Evolutionary conservation across 2,329 filamentous ascomycete species (phyloP).

Genomic region (Arthrobotrys conoides): DNA sequence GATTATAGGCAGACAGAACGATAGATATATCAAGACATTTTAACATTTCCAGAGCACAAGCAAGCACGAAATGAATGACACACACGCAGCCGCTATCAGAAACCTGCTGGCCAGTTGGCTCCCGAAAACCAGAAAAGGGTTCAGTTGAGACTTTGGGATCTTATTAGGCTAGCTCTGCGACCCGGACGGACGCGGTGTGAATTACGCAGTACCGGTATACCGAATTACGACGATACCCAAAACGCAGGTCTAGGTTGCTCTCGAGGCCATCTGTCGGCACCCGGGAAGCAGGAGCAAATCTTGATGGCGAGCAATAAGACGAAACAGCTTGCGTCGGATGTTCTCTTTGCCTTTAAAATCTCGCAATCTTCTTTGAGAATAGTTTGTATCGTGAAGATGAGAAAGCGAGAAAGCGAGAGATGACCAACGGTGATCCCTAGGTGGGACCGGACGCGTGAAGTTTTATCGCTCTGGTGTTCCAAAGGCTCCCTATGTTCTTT

Average conservation of each 20-base stretch:
- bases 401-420: slow-evolving; percentile 26
- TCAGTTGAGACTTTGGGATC: slow-evolving; percentile 6
- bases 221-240: slow-evolving; percentile 61
- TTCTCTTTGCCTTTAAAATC: slow-evolving; percentile 24
- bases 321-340: slow-evolving; percentile 58
- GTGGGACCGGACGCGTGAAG: slow-evolving; percentile 33
- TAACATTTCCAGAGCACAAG: slow-evolving; percentile 23
- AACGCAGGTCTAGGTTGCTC: slow-evolving; percentile 58
- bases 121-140: slow-evolving; percentile 21
- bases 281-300: slow-evolving; percentile 27
- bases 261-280: slow-evolving; percentile 32
- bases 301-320: slow-evolving; percentile 49
- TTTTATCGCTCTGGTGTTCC: slow-evolving; percentile 27
- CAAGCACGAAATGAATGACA: slow-evolving; percentile 51
- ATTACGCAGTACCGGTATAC: slow-evolving; percentile 52
- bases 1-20: slow-evolving; percentile 56
- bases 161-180: slow-evolving; percentile 44
- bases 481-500: slow-evolving; percentile 22
- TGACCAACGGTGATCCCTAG: slow-evolving; percentile 7
- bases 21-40: slow-evolving; percentile 48
- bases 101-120: slow-evolving; percentile 55
- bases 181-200: slow-evolving; percentile 50
- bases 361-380: slow-evolving; percentile 46
- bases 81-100: slow-evolving; percentile 52
- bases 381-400: slow-evolving; percentile 51